phyloP scores from a whole-genome alignment of 1,284 basidiomycete species.

The Leccinum insolens region DNA sequence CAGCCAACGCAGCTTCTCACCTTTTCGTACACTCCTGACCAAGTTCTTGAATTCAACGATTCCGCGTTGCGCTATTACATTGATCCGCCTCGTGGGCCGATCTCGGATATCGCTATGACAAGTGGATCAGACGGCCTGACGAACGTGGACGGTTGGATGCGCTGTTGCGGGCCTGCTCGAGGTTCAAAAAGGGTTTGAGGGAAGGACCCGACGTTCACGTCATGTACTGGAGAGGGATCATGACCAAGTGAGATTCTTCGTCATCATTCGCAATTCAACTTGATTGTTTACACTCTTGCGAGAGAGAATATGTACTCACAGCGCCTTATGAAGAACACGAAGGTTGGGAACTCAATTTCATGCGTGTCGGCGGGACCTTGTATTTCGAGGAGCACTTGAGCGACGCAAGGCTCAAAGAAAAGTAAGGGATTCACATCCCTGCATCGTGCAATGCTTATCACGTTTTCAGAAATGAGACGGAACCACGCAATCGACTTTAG shows the following conservation, averaged over 20 bases:
- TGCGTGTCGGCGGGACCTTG: slow-evolving; percentile 73
- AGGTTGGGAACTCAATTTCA: slow-evolving; percentile 84
- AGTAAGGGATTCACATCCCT: slow-evolving; percentile 45
- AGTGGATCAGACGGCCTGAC: slow-evolving; percentile 71
- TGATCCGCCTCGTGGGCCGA: slow-evolving; percentile 63
- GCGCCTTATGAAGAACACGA: slow-evolving; percentile 84
- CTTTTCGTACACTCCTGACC: slow-evolving; percentile 62
- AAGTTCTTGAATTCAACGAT: slow-evolving; percentile 63
- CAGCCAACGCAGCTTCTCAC: slow-evolving; percentile 64
- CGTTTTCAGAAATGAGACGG: slow-evolving; percentile 57
- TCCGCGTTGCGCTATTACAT: slow-evolving; percentile 71
- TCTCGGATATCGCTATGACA: slow-evolving; percentile 66
- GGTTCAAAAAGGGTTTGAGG: slow-evolving; percentile 40
- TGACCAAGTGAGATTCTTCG: slow-evolving; percentile 77
- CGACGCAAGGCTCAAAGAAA: slow-evolving; percentile 58
- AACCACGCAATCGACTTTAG: slow-evolving; percentile 58
- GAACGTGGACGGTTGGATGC: slow-evolving; percentile 65
- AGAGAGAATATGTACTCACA: slow-evolving; percentile 63
- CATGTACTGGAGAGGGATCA: slow-evolving; percentile 87
- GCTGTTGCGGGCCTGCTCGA: slow-evolving; percentile 58
- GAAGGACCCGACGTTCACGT: slow-evolving; percentile 52
- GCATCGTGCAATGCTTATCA: slow-evolving; percentile 13
- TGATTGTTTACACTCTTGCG: slow-evolving; percentile 35
- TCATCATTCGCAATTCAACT: slow-evolving; percentile 14
- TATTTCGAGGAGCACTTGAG: slow-evolving; percentile 85